Conservation (phyloP, 768 basidiomycete genomes). For the Amanita fuliginea region DNA sequence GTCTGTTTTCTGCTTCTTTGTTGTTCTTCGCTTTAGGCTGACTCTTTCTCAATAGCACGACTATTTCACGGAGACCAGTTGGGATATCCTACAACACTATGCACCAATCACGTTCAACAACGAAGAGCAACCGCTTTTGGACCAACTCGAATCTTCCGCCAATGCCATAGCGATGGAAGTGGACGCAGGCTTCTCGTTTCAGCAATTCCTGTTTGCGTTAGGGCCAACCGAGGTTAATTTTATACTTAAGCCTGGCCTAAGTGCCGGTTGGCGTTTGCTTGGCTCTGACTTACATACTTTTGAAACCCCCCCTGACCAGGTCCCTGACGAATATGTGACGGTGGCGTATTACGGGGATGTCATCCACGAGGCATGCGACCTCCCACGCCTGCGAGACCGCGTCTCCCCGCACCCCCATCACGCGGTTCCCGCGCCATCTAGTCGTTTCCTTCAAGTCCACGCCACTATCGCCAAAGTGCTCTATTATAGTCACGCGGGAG, state of each 20-base stretch:
- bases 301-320: neutral
- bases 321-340: neutral
- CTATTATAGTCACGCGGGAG: neutral
- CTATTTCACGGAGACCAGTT: constrained; percentile 2
- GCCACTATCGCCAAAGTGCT: neutral
- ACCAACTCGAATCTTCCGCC: constrained; percentile 1
- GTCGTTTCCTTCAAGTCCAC: neutral
- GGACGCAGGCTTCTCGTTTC: constrained; percentile 2
- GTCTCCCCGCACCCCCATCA: neutral
- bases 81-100: constrained; percentile 5
- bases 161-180: constrained; percentile 5
- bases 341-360: constrained; percentile 1
- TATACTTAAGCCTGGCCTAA: too few relatives aligned
- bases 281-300: too few relatives aligned
- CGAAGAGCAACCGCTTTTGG: neutral
- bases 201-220: constrained; percentile 3
- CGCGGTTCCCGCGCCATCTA: neutral
- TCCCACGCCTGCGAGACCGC: neutral
- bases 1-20: neutral
- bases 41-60: neutral
- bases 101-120: neutral
- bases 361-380: neutral
- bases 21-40: neutral
- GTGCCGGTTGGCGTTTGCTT: too few relatives aligned
- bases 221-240: neutral